phyloP scores from a whole-genome alignment of 2,329 filamentous ascomycete genomes.

The Sporothrix protearum region DNA sequence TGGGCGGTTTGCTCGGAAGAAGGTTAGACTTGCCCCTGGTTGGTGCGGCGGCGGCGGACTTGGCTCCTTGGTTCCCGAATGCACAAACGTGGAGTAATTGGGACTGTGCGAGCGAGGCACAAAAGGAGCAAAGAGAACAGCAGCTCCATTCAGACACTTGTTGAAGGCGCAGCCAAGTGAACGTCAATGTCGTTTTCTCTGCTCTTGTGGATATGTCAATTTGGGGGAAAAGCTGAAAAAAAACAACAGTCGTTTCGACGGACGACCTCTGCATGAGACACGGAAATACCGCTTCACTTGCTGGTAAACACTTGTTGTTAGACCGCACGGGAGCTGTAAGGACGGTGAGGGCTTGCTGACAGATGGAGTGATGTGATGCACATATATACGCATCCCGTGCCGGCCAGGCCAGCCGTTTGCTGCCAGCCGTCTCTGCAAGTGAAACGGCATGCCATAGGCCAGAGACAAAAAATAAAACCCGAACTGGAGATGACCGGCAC shows the following conservation, averaged over 20 bases:
- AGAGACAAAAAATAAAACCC: not conserved
- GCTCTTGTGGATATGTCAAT: not conserved
- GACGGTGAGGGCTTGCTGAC: not conserved
- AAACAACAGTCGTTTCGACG: not conserved
- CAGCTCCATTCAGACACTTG: not conserved
- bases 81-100: conserved; percentile 10
- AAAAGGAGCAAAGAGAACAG: not conserved
- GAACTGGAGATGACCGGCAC: not conserved
- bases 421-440: not conserved
- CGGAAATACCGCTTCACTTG: not conserved
- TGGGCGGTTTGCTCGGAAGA: not conserved
- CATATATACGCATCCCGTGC: not conserved
- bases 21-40: not conserved
- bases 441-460: not conserved
- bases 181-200: not conserved
- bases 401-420: not conserved
- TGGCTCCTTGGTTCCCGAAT: conserved; percentile 9
- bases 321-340: conserved; percentile 1
- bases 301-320: not conserved
- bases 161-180: not conserved
- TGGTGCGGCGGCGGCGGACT: conserved; percentile 12
- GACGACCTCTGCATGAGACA: conserved; percentile 4
- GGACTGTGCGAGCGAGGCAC: not conserved
- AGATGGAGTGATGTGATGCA: not conserved
- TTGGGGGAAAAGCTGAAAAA: too few relatives aligned